Evolutionary conservation across 495 filamentous ascomycete genomes (phyloP).

Genomic region (Penicillium egyptiacum): DNA sequence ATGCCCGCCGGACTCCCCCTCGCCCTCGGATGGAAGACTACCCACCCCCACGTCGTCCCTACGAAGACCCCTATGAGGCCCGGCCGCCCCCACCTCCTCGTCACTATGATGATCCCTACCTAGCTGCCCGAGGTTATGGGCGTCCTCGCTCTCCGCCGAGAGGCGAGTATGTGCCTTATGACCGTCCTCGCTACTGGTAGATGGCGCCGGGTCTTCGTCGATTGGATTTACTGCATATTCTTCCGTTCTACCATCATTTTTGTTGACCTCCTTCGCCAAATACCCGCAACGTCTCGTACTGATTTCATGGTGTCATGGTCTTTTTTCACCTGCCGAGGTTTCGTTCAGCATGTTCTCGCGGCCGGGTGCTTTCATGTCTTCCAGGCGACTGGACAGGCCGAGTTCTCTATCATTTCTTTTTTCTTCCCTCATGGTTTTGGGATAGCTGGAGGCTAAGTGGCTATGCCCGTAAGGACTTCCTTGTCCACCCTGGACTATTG

Average conservation of each 20-base stretch:
- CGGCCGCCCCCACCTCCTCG: conserved; percentile 45
- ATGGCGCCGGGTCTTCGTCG: conserved; percentile 8
- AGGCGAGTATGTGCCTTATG: conserved; percentile 45
- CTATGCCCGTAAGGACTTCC: background rate
- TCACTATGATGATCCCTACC: conserved; percentile 50
- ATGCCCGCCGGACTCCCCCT: conserved; percentile 66
- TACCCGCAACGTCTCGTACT: conserved; percentile 32
- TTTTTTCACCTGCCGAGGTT: conserved; percentile 23
- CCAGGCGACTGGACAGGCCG: conserved; percentile 8
- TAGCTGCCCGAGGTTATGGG: conserved; percentile 43
- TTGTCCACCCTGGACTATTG: background rate
- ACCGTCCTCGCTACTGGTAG: conserved; percentile 51
- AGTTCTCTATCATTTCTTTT: conserved; percentile 2
- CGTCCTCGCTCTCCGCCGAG: conserved; percentile 47
- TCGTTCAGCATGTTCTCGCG: conserved; percentile 17
- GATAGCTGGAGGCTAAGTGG: background rate
- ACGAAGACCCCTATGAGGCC: conserved; percentile 54
- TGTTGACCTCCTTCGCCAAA: conserved; percentile 16
- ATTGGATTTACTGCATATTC: conserved; percentile 18
- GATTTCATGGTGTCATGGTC: conserved; percentile 27
- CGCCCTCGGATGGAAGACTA: conserved; percentile 76
- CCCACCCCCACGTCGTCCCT: conserved; percentile 55
- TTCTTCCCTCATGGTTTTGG: background rate
- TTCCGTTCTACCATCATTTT: conserved; percentile 13
- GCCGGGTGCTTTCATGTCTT: conserved; percentile 1